phyloP scores from a whole-genome alignment of 352 stramenopile species.

The Phytophthora ohioensis region DNA sequence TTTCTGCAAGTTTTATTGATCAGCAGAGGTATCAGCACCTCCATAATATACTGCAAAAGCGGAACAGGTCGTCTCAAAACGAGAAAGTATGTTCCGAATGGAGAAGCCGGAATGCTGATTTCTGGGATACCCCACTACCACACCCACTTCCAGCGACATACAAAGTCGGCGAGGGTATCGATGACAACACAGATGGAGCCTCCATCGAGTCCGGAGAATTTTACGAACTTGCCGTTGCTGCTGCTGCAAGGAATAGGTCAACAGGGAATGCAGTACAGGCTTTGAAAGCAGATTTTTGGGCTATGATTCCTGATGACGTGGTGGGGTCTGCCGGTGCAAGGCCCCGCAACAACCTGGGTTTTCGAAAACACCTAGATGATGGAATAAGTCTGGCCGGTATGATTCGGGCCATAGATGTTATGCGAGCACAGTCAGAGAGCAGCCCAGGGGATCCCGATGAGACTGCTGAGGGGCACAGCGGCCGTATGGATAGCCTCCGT shows the following conservation, averaged over 20 bases:
- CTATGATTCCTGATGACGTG: neutral
- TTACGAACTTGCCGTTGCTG: no score
- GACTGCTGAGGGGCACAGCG: no score
- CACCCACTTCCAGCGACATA: no score
- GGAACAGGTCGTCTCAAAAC: constrained; percentile 11
- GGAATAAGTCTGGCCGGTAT: neutral
- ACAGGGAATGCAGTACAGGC: no score
- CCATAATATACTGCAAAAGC: constrained; percentile 23
- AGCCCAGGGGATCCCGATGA: no score
- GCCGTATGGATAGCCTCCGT: no score
- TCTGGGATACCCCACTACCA: constrained; percentile 3
- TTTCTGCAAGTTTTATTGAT: constrained; percentile 3
- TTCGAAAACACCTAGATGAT: neutral
- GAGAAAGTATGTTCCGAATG: constrained; percentile 25
- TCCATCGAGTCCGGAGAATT: no score
- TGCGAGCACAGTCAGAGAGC: no score
- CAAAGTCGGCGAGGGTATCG: neutral
- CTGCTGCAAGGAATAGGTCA: no score
- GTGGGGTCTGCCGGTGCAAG: no score
- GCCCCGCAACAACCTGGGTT: neutral
- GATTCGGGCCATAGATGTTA: neutral
- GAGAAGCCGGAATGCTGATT: constrained; percentile 22
- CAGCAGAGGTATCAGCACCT: constrained; percentile 14
- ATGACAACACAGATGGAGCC: neutral
- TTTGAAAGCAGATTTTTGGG: neutral